Percentiles rank a stretch among this genome's conserved stretches.
Evolutionary conservation across 352 stramenopile species (phyloP).

Genomic region (Pythium chondricola): DNA sequence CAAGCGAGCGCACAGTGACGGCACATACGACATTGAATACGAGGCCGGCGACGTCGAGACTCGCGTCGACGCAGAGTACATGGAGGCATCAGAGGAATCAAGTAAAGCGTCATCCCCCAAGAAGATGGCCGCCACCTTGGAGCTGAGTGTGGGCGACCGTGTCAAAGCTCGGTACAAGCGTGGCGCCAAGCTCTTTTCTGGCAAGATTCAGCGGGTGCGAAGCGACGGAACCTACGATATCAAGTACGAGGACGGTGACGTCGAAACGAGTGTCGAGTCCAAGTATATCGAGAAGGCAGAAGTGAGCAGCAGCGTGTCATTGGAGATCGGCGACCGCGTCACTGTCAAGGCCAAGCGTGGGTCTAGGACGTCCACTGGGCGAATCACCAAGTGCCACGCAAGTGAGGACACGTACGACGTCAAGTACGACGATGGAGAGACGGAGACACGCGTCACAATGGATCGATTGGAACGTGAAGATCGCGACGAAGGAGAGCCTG

Average conservation of each 20-base stretch:
- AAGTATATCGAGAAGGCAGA: background rate
- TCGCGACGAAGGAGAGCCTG: background rate
- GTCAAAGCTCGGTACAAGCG: constrained; percentile 48
- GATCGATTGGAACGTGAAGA: constrained; percentile 19
- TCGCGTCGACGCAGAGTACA: constrained; percentile 3
- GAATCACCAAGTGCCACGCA: no score
- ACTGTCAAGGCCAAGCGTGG: background rate
- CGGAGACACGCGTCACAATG: constrained; percentile 29
- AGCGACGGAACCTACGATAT: constrained; percentile 52
- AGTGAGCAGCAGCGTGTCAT: no score
- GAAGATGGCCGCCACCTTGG: background rate
- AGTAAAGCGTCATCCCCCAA: background rate
- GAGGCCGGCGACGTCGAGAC: constrained; percentile 51
- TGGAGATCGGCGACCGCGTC: background rate
- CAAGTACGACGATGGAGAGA: constrained; percentile 56
- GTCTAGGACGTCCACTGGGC: no score
- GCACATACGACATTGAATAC: constrained; percentile 60
- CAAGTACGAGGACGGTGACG: constrained; percentile 50
- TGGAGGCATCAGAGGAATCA: constrained; percentile 2
- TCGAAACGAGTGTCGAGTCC: constrained; percentile 24
- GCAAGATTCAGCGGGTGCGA: constrained; percentile 44
- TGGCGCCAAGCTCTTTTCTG: constrained; percentile 35
- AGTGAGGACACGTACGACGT: constrained; percentile 58
- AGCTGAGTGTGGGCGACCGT: constrained; percentile 19
- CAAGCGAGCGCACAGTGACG: constrained; percentile 35